Evolutionary conservation across 2,329 filamentous ascomycete genomes (phyloP).

Genomic region (Colletotrichum tofieldiae): DNA sequence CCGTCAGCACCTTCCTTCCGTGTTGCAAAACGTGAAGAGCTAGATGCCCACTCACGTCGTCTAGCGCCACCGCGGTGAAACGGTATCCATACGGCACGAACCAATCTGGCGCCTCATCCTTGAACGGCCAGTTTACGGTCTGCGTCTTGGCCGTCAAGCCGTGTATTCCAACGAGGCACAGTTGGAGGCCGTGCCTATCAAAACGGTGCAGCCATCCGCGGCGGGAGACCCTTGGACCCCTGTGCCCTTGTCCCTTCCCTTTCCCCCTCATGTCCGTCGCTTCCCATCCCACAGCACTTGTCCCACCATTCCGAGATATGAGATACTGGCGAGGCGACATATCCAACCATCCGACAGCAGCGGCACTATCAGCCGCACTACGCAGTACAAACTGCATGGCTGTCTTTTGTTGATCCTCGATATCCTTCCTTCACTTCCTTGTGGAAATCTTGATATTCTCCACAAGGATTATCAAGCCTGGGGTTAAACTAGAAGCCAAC

Average conservation of each 20-base stretch:
- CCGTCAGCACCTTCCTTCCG: neutral
- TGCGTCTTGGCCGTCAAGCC: neutral
- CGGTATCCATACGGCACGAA: neutral
- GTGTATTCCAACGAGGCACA: neutral
- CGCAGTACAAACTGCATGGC: neutral
- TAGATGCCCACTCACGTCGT: neutral
- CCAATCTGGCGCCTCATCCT: neutral
- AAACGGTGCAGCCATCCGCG: neutral
- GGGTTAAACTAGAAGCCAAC: neutral
- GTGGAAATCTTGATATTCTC: neutral
- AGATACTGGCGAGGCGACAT: neutral
- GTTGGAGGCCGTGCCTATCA: neutral
- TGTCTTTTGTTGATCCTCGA: slow-evolving; percentile 13
- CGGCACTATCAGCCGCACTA: neutral
- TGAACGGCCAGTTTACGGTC: neutral
- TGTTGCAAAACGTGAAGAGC: too few species aligned
- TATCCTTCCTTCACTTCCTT: neutral
- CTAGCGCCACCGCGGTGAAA: neutral
- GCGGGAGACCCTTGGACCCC: slow-evolving; percentile 16
- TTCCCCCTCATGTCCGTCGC: slow-evolving; percentile 1
- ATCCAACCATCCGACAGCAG: slow-evolving; percentile 1
- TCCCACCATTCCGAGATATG: slow-evolving; percentile 7
- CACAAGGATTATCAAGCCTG: neutral
- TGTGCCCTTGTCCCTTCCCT: neutral
- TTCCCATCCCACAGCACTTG: neutral